Evolutionary conservation across 306 rosid species (phyloP), one percentile per base, ranked within the genome.

Genomic region (Prunus dulcis): DNA sequence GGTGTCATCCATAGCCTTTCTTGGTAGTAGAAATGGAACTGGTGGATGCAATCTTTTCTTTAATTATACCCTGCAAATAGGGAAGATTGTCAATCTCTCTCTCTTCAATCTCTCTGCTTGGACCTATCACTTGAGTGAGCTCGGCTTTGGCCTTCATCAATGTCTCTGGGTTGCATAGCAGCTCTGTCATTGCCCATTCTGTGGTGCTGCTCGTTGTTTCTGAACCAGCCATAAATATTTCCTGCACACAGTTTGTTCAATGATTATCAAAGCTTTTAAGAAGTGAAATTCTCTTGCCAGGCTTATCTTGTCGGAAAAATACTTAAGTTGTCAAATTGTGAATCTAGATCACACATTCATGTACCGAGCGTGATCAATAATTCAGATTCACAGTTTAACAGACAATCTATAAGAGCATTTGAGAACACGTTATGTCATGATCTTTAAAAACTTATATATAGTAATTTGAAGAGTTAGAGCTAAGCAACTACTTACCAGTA

Each of bases 41-140:
- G 93, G 88, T 47, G 89, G 89, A 53, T 88, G 90, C 49, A 88
- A 34, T n/a, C 90, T 71, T 73, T 82, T 86, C 88, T 71, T 86
- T 86, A 0, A 86, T 71, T 32, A 86, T 71, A 1, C 72, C 79
- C 3, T 78, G 84, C 3, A 88, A 45, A 56, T 84, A 84, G 0
- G 86, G 83, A 38, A 89, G 88, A 1, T 78, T 83, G 12, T 85
- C 88, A 53, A 87, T 79, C 80, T 89, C 84, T 38, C 83, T 83
- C 69, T 88, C 96, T 19, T 90, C 89, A 0, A 90, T 4, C 56
- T 80, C 67, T 41, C 79, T 64, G 10, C 55, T 69, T 0, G 53
- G 7, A 1, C 90, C 88, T 5, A 87, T 43, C n/a, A 79, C 82
- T 2, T 12, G 2, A 2, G 2, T 64, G 9, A 90, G 84, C 87